Evolutionary conservation across 331 rosid genomes (phyloP), one percentile per base, ranked within the genome.

Genomic region (Arachis monticola): DNA sequence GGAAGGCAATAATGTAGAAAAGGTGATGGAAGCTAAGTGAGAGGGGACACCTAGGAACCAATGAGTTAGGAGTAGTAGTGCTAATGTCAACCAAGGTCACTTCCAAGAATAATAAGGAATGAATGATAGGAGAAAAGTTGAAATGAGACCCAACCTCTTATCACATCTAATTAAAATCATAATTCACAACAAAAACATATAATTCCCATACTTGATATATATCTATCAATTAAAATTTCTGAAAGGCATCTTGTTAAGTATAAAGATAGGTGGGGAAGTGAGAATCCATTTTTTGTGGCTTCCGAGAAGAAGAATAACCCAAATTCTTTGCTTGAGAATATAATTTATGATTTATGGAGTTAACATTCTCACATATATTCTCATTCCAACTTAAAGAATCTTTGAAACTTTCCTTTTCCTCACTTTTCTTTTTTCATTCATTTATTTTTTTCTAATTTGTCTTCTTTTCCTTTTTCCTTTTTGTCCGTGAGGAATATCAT

Each of bases 241-340:
- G 76, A 60, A 84, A 65, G 77, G 87, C 83, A 88, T 88, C 77
- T 76, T 72, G 73, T 78, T 79, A 80, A 71, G 78, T 59, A 65
- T 74, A 82, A 72, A 47, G 90, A 44, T 60, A 76, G 80, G 83
- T 83, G 88, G 91, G 90, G 96, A 84, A 86, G 80, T 80, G 81
- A 73, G 93, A 88, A 92, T 88, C 97, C 96, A 86, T 89, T 85
- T 89, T 89, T 86, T 81, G 91, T 89, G 97, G 96, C 86, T 73
- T 79, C 75, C 74, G 51, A 59, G 60, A 81, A 85, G 85, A 85
- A 84, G 86, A 85, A 88, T 78, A 86, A 82, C 75, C 41, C 35
- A 69, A 64, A 87, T 86, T 88, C 96, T 86, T 92, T 91, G 74
- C 97, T 87, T 88, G 82, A 89, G 90, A 88, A 88, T 88, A 84